Evolutionary conservation across 2,329 filamentous ascomycete species (phyloP).

Genomic region (Exophiala mesophila): DNA sequence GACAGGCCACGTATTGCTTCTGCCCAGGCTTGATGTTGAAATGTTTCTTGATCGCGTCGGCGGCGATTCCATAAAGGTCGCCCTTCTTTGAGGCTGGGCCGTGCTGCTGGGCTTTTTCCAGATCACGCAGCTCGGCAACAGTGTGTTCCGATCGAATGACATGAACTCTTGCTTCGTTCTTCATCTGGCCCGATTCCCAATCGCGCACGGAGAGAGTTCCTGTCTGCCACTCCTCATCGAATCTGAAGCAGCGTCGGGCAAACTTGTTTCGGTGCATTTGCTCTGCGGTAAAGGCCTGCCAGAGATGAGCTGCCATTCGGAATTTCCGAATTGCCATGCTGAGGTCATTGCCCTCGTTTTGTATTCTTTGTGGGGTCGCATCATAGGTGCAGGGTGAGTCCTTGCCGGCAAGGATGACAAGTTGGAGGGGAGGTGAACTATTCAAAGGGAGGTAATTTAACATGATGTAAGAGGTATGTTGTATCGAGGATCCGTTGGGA

Average conservation of each 20-base stretch:
- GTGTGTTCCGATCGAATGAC: slow-evolving; percentile 79
- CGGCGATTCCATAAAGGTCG: slow-evolving; percentile 71
- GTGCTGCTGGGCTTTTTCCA: slow-evolving; percentile 75
- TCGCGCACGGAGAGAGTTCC: slow-evolving; percentile 76
- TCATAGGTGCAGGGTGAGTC: slow-evolving; percentile 87
- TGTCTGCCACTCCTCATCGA: slow-evolving; percentile 91
- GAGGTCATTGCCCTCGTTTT: slow-evolving; percentile 76
- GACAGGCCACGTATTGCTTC: slow-evolving; percentile 79
- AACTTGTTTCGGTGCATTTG: slow-evolving; percentile 91
- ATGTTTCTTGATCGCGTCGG: slow-evolving; percentile 70
- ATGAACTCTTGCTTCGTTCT: slow-evolving; percentile 87
- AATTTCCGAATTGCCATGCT: slow-evolving; percentile 83
- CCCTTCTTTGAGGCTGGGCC: slow-evolving; percentile 62
- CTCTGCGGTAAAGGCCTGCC: slow-evolving; percentile 95
- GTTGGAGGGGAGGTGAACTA: slow-evolving; percentile 75
- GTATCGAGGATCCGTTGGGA: slow-evolving; percentile 59
- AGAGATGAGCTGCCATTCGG: slow-evolving; percentile 89
- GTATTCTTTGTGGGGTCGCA: slow-evolving; percentile 66
- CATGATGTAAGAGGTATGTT: slow-evolving; percentile 74
- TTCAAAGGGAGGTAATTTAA: slow-evolving; percentile 81
- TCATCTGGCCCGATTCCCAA: slow-evolving; percentile 64
- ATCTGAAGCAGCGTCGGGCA: slow-evolving; percentile 77
- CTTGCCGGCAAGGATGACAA: slow-evolving; percentile 80
- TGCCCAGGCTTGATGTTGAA: slow-evolving; percentile 72
- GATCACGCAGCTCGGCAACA: slow-evolving; percentile 72